phyloP scores from a whole-genome alignment of 495 filamentous ascomycete genomes.

The Lophiostoma macrostomum region DNA sequence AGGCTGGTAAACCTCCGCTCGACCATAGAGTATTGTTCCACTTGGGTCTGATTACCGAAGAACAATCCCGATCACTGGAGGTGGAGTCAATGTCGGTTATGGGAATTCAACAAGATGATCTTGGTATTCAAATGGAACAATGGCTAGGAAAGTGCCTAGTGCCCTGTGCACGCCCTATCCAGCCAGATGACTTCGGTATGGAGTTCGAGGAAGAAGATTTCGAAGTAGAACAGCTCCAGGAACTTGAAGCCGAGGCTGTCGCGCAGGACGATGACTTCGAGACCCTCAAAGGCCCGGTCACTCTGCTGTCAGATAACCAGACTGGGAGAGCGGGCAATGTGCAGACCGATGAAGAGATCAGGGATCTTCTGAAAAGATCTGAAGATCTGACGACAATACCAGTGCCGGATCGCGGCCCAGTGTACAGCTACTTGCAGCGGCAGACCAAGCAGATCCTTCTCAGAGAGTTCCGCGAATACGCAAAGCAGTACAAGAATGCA shows the following conservation, averaged over 20 bases:
- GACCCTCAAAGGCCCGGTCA: constrained; percentile 48
- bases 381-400: constrained; percentile 60
- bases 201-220: constrained; percentile 62
- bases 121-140: constrained; percentile 50
- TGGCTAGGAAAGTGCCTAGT: constrained; percentile 61
- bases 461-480: constrained; percentile 44
- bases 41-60: constrained; percentile 55
- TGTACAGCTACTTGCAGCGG: constrained; percentile 58
- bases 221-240: constrained; percentile 62
- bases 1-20: constrained; percentile 41
- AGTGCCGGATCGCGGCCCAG: constrained; percentile 48
- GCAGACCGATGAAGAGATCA: constrained; percentile 35
- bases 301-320: constrained; percentile 50
- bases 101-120: constrained; percentile 32
- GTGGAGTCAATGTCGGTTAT: constrained; percentile 50
- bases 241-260: constrained; percentile 59
- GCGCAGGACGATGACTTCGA: constrained; percentile 53
- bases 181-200: constrained; percentile 47
- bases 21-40: constrained; percentile 48
- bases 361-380: constrained; percentile 34
- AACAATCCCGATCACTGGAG: constrained; percentile 61
- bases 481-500: constrained; percentile 44
- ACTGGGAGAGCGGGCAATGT: constrained; percentile 38
- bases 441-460: constrained; percentile 46
- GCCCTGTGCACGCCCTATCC: constrained; percentile 42